Percentiles rank a stretch among this genome's conserved stretches.
phyloP scores from a whole-genome alignment of 1,139 yeast genomes.

The Zhuliangozyma blackwelliae region DNA sequence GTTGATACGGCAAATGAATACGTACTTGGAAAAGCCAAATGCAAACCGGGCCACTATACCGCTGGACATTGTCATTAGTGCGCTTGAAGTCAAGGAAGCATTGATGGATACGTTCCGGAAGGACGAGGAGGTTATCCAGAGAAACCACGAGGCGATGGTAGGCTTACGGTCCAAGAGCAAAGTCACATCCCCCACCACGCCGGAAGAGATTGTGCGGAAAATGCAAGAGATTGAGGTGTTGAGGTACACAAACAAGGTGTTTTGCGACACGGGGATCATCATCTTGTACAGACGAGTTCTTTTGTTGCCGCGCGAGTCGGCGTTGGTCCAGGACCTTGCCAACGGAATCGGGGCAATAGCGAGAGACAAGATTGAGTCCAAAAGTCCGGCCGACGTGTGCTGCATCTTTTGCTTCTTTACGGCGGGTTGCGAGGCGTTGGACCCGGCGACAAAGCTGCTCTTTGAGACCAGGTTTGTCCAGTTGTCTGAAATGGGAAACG shows the following conservation, averaged over 20 bases:
- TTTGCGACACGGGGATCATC: slow-evolving; percentile 50
- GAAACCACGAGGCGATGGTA: slow-evolving; percentile 26
- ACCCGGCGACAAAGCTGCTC: slow-evolving; percentile 26
- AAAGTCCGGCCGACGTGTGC: slow-evolving; percentile 53
- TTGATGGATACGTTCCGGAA: slow-evolving; percentile 27
- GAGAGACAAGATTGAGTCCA: slow-evolving; percentile 33
- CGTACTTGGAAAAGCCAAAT: slow-evolving; percentile 13
- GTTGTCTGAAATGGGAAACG: slow-evolving; percentile 43
- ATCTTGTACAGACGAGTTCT: slow-evolving; percentile 56
- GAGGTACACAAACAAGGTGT: slow-evolving; percentile 53
- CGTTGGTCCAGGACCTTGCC: slow-evolving; percentile 45
- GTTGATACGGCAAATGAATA: slow-evolving; percentile 39
- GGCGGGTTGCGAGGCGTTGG: slow-evolving; percentile 56
- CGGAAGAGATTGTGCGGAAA: slow-evolving; percentile 16
- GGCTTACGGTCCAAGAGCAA: slow-evolving; percentile 15
- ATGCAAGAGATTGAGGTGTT: slow-evolving; percentile 36
- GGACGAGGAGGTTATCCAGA: slow-evolving; percentile 33
- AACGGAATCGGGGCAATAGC: slow-evolving; percentile 33
- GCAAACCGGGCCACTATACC: slow-evolving; percentile 20
- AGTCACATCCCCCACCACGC: slow-evolving; percentile 10
- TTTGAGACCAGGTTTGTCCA: slow-evolving; percentile 35
- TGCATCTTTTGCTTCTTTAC: slow-evolving; percentile 52
- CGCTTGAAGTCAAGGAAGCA: slow-evolving; percentile 44
- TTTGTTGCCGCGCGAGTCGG: slow-evolving; percentile 42
- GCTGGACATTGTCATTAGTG: slow-evolving; percentile 33